Conservation (phyloP, 306 rosid genomes). For the Quercus wislizeni region DNA sequence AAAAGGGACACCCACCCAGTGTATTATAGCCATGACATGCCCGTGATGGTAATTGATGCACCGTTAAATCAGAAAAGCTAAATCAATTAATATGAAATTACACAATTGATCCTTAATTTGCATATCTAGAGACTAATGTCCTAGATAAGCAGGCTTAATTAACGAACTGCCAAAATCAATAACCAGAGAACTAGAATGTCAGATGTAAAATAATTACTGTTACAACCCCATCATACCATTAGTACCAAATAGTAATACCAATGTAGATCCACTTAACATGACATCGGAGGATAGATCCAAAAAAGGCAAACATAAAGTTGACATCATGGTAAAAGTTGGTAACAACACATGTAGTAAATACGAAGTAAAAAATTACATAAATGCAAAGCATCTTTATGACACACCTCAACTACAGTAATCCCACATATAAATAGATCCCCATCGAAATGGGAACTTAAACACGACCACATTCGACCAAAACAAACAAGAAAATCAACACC, state of each 20-base stretch:
- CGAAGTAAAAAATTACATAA: not conserved
- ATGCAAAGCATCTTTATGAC: not conserved
- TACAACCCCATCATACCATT: too few relatives aligned
- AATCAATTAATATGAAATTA: not conserved
- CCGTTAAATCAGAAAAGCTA: too few relatives aligned
- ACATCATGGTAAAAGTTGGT: not conserved
- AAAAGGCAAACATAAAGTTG: not conserved
- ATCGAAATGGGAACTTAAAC: not conserved
- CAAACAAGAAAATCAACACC: not conserved
- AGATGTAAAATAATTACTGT: not conserved
- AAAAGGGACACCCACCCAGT: too few relatives aligned
- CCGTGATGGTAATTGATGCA: too few relatives aligned
- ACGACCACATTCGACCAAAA: not conserved
- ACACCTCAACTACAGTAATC: not conserved
- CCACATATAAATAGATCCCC: too few relatives aligned
- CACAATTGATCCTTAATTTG: not conserved
- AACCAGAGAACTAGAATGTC: not conserved
- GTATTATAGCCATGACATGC: too few relatives aligned
- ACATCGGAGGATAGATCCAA: not conserved
- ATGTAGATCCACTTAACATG: not conserved
- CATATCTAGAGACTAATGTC: not conserved
- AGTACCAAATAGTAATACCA: not conserved
- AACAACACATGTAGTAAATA: not conserved
- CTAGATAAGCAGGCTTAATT: not conserved
- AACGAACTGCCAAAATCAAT: not conserved